Percentiles rank a stretch among this genome's conserved stretches.
phyloP scores from a whole-genome alignment of 2,329 filamentous ascomycete genomes.

The Xenoacremonium recifei region DNA sequence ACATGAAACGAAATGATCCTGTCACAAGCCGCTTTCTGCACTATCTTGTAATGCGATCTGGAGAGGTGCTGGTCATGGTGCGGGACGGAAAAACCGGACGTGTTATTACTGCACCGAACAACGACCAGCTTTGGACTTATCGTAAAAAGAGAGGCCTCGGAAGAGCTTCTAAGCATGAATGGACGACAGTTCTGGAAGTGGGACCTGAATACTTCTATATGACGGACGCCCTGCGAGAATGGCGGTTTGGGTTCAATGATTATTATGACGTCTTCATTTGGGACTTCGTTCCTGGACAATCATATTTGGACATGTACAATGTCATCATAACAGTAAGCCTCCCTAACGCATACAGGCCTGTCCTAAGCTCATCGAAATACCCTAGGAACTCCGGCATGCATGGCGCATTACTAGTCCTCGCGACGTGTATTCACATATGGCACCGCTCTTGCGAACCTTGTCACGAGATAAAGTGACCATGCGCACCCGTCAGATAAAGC shows the following conservation, averaged over 20 bases:
- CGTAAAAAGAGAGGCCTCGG: constrained; percentile 23
- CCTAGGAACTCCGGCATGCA: constrained; percentile 25
- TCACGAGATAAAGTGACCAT: constrained; percentile 21
- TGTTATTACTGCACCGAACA: constrained; percentile 25
- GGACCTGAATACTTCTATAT: constrained; percentile 24
- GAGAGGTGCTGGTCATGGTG: constrained; percentile 26
- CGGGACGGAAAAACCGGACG: constrained; percentile 29
- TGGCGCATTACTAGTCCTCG: constrained; percentile 21
- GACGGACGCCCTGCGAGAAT: constrained; percentile 22
- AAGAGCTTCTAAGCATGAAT: constrained; percentile 27
- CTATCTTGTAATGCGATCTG: constrained; percentile 24
- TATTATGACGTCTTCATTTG: constrained; percentile 29
- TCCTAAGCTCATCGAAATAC: background rate
- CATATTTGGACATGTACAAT: constrained; percentile 17
- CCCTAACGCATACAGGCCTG: too few species aligned
- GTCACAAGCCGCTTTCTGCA: constrained; percentile 27
- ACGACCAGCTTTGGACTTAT: constrained; percentile 26
- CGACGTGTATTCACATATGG: constrained; percentile 23
- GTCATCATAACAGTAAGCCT: constrained; percentile 12
- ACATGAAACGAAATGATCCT: constrained; percentile 29
- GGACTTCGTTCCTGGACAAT: constrained; percentile 23
- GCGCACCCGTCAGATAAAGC: constrained; percentile 22
- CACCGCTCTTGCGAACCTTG: constrained; percentile 18
- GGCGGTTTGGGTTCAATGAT: constrained; percentile 26
- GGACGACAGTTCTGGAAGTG: constrained; percentile 19